These are phyloP conservation scores for Pinus albicaulis DNA, from an alignment of 75 land plant genomes.

Conservation along the genomic window DNA sequence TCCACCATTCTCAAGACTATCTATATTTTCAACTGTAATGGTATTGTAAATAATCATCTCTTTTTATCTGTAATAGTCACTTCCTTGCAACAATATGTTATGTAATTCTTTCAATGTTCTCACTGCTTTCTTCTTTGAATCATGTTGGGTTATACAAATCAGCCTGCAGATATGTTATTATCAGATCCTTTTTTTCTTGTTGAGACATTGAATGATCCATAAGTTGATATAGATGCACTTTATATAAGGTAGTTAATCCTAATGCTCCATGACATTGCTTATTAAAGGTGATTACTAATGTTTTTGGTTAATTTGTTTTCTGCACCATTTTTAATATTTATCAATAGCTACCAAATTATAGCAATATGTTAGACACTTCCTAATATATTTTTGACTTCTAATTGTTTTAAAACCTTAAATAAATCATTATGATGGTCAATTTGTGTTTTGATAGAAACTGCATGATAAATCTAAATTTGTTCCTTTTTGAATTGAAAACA, in stretches of 20 bases:
- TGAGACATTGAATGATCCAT: conserved; percentile 9
- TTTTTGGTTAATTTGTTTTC: background rate
- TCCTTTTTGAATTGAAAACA: background rate
- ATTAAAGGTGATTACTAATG: conserved; percentile 1
- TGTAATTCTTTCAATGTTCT: background rate
- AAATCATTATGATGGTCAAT: background rate
- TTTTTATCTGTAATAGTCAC: background rate
- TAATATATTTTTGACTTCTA: background rate
- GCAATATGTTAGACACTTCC: background rate
- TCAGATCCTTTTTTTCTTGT: conserved; percentile 12
- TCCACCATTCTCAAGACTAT: conserved; percentile 10
- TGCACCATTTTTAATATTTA: background rate
- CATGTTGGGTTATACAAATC: background rate
- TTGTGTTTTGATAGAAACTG: background rate
- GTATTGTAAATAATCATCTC: conserved; percentile 8
- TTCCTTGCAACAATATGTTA: background rate
- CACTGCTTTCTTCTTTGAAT: background rate
- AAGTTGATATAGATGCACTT: conserved; percentile 14
- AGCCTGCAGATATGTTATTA: conserved; percentile 14
- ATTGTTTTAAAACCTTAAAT: background rate
- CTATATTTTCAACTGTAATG: conserved; percentile 31
- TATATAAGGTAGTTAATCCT: conserved; percentile 11
- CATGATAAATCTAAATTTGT: background rate
- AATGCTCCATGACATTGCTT: conserved; percentile 7
- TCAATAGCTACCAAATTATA: background rate